Evolutionary conservation across 2,329 filamentous ascomycete genomes (phyloP), one percentile per base, ranked within the genome.

Genomic region (Fusarium sp.): DNA sequence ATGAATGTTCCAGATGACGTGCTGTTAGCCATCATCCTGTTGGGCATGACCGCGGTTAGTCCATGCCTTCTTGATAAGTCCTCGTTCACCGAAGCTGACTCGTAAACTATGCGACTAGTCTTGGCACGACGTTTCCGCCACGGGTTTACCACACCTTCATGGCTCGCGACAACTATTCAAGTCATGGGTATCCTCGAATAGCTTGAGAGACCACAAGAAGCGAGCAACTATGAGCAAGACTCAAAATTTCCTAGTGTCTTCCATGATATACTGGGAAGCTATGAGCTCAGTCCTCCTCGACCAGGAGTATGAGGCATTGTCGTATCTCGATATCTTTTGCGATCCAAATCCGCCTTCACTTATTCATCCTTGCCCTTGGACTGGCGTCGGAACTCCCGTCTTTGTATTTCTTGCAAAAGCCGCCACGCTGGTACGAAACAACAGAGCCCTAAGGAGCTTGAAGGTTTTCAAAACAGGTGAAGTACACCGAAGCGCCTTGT

Each of bases 231-330:
- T 69, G 26, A 56, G 28, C 3, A 43, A 28, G 26, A 54, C 24
- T 10, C 54, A 70, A 38, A 47, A 10, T 7, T 66, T 69, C 11
- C 26, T 70, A 4, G 43, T 63, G 4, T 69, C 65, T 2, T 69
- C 57, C 1, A 70, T 70, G 62, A 56, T 69, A 6, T 70, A 70
- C 45, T 70, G 62, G 65, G 67, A 70, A 36, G 57, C 65, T 2
- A 59, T 70, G 65, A 45, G 42, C 14, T 69, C 65, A 4, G 57
- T 65, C 17, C 14, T 70, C 1, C n/a, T 66, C 4, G 62, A 70
- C 15, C 65, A 70, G n/a, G 44, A 67, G 5, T 57, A 44, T 6
- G 52, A 53, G 28, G 44, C 17, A 3, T 6, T 69, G 14, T 69
- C 62, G 5, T 57, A 70, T 21, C 55, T 69, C 5, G 55, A 44